A percentile compares a stretch with the other conserved stretches of the same genome.
Evolutionary conservation across 176 grass and related monocot species (phyloP).

Genomic region (Luzula sylvatica): DNA sequence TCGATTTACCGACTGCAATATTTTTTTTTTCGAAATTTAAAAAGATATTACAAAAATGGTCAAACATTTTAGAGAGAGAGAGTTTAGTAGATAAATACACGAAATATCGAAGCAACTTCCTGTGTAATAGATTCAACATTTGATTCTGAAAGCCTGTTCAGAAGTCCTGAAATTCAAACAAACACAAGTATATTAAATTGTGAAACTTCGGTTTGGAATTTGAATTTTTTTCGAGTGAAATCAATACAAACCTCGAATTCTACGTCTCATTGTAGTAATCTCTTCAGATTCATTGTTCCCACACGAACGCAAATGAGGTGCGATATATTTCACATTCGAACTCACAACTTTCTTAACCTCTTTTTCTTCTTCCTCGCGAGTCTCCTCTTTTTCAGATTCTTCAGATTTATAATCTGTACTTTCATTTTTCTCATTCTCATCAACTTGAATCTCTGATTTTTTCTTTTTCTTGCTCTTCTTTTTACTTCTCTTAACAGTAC

Average conservation of each 20-base stretch:
- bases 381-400: slow-evolving; percentile 25
- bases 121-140: slow-evolving; percentile 82
- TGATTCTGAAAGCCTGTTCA: slow-evolving; percentile 69
- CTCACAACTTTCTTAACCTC: slow-evolving; percentile 18
- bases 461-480: slow-evolving; percentile 30
- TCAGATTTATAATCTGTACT: background rate
- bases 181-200: slow-evolving; percentile 12
- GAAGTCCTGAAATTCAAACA: slow-evolving; percentile 43
- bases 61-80: background rate
- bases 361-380: slow-evolving; percentile 23
- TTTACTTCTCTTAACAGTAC: slow-evolving; percentile 17
- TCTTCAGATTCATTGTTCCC: slow-evolving; percentile 64
- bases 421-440: slow-evolving; percentile 21
- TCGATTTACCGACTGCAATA: slow-evolving; percentile 51
- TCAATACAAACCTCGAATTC: slow-evolving; percentile 48
- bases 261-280: slow-evolving; percentile 39
- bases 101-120: slow-evolving; percentile 63
- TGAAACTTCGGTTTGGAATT: background rate
- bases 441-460: background rate
- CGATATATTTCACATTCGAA: slow-evolving; percentile 53
- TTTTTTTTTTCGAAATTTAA: slow-evolving; percentile 16
- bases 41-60: background rate
- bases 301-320: slow-evolving; percentile 36
- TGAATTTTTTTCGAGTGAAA: background rate
- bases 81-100: slow-evolving; percentile 26